A percentile compares a stretch with the other conserved stretches of the same genome.
Evolutionary conservation across 1,284 basidiomycete genomes (phyloP).

Genomic region (Pyrrhoderma noxium): DNA sequence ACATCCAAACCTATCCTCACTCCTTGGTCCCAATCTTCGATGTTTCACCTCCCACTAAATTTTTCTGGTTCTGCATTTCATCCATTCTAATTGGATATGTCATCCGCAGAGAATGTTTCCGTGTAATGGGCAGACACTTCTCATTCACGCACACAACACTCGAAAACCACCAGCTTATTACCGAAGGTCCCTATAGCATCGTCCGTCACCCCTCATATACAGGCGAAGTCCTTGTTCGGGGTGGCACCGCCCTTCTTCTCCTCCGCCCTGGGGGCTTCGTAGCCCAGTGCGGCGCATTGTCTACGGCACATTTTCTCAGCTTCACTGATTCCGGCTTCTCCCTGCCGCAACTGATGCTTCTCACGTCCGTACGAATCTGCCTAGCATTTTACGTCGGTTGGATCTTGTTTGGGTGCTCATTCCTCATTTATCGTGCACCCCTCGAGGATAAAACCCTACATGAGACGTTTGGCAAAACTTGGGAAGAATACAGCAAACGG

Average conservation of each 20-base stretch:
- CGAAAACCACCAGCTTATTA: conserved; percentile 11
- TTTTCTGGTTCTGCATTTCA: conserved; percentile 2
- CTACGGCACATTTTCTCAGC: not conserved
- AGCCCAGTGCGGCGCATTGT: conserved; percentile 2
- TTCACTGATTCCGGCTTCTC: not conserved
- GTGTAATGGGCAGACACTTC: conserved; percentile 10
- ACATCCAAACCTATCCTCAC: no score
- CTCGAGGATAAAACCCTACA: conserved; percentile 18
- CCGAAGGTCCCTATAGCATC: conserved; percentile 11
- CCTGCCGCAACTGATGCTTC: no score
- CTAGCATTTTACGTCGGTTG: conserved; percentile 9
- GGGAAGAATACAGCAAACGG: conserved; percentile 17
- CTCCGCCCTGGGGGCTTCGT: conserved; percentile 4
- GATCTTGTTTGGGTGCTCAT: conserved; percentile 6
- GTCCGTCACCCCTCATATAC: conserved; percentile 17
- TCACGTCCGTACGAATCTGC: not conserved
- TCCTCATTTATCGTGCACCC: conserved; percentile 12
- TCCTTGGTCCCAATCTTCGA: no score
- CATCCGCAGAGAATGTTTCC: conserved; percentile 12
- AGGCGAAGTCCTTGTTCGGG: conserved; percentile 9
- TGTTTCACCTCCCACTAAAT: not conserved
- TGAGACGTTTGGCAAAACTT: conserved; percentile 18
- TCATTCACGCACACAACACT: conserved; percentile 16
- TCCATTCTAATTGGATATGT: conserved; percentile 7
- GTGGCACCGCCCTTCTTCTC: conserved; percentile 7